Evolutionary conservation across 2,329 filamentous ascomycete genomes (phyloP).

Genomic region (Nemania sp.): DNA sequence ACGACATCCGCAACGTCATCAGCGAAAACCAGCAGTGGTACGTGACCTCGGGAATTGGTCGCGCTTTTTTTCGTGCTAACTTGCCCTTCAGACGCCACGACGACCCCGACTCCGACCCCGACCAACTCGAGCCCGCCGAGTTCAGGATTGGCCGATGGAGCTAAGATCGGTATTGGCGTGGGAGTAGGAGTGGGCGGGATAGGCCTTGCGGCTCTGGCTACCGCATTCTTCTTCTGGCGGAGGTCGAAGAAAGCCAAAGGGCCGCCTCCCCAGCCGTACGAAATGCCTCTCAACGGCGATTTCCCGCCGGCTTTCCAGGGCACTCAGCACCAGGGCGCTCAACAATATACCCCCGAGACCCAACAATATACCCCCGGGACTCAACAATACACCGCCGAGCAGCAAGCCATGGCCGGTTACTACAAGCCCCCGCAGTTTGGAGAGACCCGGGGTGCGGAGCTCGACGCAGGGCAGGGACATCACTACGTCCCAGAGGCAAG

Average conservation of each 20-base stretch:
- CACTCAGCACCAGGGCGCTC: no score
- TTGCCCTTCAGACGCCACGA: background rate
- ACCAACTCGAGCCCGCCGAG: constrained; percentile 2
- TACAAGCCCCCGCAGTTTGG: constrained; percentile 13
- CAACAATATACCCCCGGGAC: background rate
- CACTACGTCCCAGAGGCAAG: constrained; percentile 12
- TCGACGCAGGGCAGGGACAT: constrained; percentile 22
- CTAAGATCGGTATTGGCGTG: constrained; percentile 30
- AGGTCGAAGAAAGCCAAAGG: constrained; percentile 22
- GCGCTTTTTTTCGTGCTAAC: constrained; percentile 14
- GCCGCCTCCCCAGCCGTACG: constrained; percentile 11
- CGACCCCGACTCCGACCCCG: constrained; percentile 8
- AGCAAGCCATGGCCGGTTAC: constrained; percentile 9
- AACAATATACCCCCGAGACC: background rate
- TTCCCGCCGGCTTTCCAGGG: constrained; percentile 11
- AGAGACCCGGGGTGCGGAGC: constrained; percentile 15
- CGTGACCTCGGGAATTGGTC: background rate
- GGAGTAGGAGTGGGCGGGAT: constrained; percentile 29
- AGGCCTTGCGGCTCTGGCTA: constrained; percentile 25
- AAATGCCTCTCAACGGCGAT: constrained; percentile 21
- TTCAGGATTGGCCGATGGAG: constrained; percentile 22
- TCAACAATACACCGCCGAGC: background rate
- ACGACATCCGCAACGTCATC: constrained; percentile 11
- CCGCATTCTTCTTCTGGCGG: constrained; percentile 30
- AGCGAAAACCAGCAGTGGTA: background rate